Base-by-base conservation (phyloP, 73 alveolate species). In the Stentor roeselii region DNA sequence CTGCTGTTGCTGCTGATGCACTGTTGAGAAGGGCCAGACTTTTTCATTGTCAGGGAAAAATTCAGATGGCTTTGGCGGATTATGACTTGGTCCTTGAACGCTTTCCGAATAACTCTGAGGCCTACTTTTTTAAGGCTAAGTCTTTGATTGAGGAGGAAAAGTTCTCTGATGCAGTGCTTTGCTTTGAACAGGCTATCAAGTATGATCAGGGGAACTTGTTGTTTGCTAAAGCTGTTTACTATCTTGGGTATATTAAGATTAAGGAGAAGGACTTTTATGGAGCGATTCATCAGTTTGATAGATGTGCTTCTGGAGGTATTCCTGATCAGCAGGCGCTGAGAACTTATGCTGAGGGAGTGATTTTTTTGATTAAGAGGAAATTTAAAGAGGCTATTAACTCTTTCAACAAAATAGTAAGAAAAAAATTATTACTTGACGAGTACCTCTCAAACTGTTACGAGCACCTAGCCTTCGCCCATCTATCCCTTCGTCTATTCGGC, bases 291-390 rank as follows among this genome's bases (percentile, higher is more conserved):
- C 67, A 50, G 67, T 50, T 50, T 50, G 67, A 50, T 50, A 6
- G 67, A 11, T 6, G 6, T 11, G 6, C 67, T 21, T 11, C 30
- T 21, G 21, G 21, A 6, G 21, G 6, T 21, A 6, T 50, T 21
- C 80, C n/a, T 21, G 37, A 2, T 21, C 80, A 67, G 34, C 21
- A 67, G 34, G 34, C 80, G 42, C 34, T 67, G 80, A 67, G 41
- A 67, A 21, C 11, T 40, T 67, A 67, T 34, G 80, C 80, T 1
- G 80, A 41, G 87, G 93, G 60, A 86, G 92, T 87, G 0, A 74
- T 87, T 3, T 83, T 50, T 59, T 59, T 87, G 15, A 84, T 87
- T 87, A 87, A 87, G 37, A 50, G 93, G 30, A 87, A 87, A 42
- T 88, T 83, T 27, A 87, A 87, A 82, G 86, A 83, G 50, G 93